phyloP scores from a whole-genome alignment of 306 rosid genomes.

The Quercus alba region DNA sequence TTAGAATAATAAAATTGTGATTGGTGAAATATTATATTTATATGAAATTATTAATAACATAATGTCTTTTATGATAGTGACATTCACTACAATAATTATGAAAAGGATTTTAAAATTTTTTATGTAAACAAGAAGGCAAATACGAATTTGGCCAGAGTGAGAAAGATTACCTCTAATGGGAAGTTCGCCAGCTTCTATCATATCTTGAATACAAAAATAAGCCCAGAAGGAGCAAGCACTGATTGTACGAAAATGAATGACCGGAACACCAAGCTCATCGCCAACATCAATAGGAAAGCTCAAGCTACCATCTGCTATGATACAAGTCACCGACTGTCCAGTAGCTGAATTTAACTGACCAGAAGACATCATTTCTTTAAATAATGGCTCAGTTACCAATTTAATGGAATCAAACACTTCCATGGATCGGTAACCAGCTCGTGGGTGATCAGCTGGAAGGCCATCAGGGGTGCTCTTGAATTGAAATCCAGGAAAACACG shows the following conservation, averaged over 20 bases:
- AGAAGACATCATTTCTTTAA: slow-evolving; percentile 21
- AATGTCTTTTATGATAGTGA: too few species aligned
- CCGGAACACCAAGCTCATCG: slow-evolving; percentile 25
- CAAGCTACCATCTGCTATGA: slow-evolving; percentile 41
- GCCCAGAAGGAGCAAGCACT: slow-evolving; percentile 46
- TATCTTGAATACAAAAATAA: slow-evolving; percentile 25
- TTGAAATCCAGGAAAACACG: slow-evolving; percentile 22
- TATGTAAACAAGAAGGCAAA: too few species aligned
- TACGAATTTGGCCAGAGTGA: neutral
- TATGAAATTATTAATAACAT: too few species aligned
- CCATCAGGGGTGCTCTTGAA: slow-evolving; percentile 32
- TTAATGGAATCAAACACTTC: neutral
- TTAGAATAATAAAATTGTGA: too few species aligned
- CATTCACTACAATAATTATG: too few species aligned
- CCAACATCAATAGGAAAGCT: slow-evolving; percentile 30
- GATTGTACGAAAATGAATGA: slow-evolving; percentile 37
- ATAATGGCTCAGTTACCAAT: slow-evolving; percentile 18
- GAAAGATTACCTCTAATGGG: slow-evolving; percentile 40
- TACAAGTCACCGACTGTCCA: slow-evolving; percentile 15
- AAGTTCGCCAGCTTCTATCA: slow-evolving; percentile 30
- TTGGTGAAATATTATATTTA: too few species aligned
- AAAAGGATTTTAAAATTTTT: too few species aligned
- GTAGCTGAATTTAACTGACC: neutral
- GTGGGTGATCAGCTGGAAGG: slow-evolving; percentile 11
- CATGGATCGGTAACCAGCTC: neutral